Evolutionary conservation across 2,329 filamentous ascomycete genomes (phyloP).

Genomic region (Apiospora marii): DNA sequence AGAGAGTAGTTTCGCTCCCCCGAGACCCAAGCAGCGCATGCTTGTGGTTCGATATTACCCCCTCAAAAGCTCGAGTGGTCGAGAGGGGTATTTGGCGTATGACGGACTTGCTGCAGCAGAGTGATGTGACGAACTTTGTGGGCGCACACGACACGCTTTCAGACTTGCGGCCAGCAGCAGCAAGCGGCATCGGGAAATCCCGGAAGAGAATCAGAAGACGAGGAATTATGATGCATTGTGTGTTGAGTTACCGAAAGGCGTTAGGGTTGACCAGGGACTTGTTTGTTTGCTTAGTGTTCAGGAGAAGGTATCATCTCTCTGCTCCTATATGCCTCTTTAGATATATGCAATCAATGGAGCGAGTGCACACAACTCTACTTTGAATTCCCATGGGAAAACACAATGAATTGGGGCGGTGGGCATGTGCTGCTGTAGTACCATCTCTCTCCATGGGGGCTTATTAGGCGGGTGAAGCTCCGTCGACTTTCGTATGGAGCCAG

Average conservation of each 20-base stretch:
- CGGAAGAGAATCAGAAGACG: background rate
- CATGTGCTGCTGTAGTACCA: background rate
- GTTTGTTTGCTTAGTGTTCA: background rate
- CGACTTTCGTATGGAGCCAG: conserved; percentile 1
- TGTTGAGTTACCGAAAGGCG: conserved; percentile 9
- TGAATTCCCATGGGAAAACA: background rate
- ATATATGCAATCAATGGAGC: conserved; percentile 5
- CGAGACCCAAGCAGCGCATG: background rate
- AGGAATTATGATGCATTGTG: conserved; percentile 8
- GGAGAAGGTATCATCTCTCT: background rate
- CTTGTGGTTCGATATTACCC: background rate
- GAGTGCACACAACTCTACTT: background rate
- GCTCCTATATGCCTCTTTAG: background rate
- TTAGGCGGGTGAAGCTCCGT: conserved; percentile 17
- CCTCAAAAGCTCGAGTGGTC: background rate
- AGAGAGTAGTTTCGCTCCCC: background rate
- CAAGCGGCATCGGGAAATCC: conserved; percentile 4
- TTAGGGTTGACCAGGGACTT: conserved; percentile 3
- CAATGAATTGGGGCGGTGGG: background rate
- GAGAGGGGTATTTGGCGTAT: background rate
- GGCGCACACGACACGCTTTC: conserved; percentile 6
- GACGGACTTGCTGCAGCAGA: conserved; percentile 1
- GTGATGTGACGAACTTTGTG: conserved; percentile 20
- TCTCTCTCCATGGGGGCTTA: conserved; percentile 8
- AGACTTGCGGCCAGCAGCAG: conserved; percentile 9